Evolutionary conservation across 2,329 filamentous ascomycete species (phyloP), one percentile per base, ranked within the genome.

Genomic region (Aspergillus glaucus): DNA sequence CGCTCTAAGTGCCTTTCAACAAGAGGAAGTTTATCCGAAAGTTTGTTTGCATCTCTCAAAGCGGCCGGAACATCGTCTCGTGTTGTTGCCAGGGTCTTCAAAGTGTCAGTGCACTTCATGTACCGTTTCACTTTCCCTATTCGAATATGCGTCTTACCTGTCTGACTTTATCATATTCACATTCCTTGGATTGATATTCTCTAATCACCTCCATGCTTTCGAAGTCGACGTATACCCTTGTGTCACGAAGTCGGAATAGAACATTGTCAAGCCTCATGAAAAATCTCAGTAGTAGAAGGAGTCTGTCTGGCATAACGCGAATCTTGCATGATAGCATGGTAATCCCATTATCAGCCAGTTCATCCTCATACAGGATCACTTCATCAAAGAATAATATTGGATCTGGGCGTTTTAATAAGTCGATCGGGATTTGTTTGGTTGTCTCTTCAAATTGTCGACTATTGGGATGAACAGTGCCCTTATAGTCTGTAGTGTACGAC

Each of bases 381-480:
- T 97, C 90, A 72, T 97, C 92, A 66, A 94, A 95, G 77, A 97
- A 96, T 4, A 95, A 74, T 56, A 98, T 98, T 0, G 93, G 93
- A 66, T 98, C 93, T 12, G 88, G 87, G 28, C 88, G 82, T 66
- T 86, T 89, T 45, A 98, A 79, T 39, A 97, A 79, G 60, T 92
- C 88, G 49, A 95, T 79, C 4, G 93, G 91, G 53, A 98, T 93
- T 48, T 78, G 69, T 15, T 71, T 72, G n/a, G 71, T 67, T 19
- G 73, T 73, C 15, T 71, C 61, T 47, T 72, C 57, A 49, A 81
- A 76, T 14, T 62, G 55, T 4, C 64, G 59, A 34, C 63, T 62
- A 41, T 55, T 54, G 37, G 64, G 57, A 49, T 72, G 65, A 37
- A 85, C 71, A 3, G 86, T 88, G 45, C 93, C 93, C 49, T 79